These are phyloP conservation scores for Xylaria curta DNA, from an alignment of 495 filamentous ascomycete genomes.

Conservation along the genomic window DNA sequence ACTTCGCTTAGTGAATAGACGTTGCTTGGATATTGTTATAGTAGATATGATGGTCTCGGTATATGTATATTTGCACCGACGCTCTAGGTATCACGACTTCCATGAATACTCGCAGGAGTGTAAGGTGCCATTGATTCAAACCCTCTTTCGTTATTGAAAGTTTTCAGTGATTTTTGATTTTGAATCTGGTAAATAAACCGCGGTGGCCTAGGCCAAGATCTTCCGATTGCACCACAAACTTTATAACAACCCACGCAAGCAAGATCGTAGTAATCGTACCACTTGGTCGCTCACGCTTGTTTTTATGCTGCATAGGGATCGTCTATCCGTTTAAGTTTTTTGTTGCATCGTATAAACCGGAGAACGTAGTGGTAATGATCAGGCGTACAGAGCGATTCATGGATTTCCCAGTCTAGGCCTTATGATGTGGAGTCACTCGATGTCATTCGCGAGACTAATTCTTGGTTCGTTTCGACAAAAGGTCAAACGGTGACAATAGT, in stretches of 20 bases:
- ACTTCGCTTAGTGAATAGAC: slow-evolving; percentile 10
- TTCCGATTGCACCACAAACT: not conserved
- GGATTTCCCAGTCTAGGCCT: no score
- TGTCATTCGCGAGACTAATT: not conserved
- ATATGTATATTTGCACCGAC: not conserved
- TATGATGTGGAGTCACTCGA: no score
- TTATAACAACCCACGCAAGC: not conserved
- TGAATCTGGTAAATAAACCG: not conserved
- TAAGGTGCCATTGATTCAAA: not conserved
- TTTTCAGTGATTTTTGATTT: not conserved
- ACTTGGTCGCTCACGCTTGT: not conserved
- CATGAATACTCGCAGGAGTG: not conserved
- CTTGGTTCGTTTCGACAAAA: not conserved
- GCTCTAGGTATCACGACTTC: not conserved
- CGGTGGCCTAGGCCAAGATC: not conserved
- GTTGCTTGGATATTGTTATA: not conserved
- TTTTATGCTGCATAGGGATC: no score
- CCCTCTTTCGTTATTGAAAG: not conserved
- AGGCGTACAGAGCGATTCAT: no score
- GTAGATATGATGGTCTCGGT: not conserved
- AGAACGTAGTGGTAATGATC: no score
- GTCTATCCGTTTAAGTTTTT: no score
- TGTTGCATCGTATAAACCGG: no score
- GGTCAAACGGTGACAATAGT: not conserved
- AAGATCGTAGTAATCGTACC: not conserved